These are phyloP conservation scores for Sporothrix curviconia DNA, from an alignment of 2,329 filamentous ascomycete species.

Conservation along the genomic window DNA sequence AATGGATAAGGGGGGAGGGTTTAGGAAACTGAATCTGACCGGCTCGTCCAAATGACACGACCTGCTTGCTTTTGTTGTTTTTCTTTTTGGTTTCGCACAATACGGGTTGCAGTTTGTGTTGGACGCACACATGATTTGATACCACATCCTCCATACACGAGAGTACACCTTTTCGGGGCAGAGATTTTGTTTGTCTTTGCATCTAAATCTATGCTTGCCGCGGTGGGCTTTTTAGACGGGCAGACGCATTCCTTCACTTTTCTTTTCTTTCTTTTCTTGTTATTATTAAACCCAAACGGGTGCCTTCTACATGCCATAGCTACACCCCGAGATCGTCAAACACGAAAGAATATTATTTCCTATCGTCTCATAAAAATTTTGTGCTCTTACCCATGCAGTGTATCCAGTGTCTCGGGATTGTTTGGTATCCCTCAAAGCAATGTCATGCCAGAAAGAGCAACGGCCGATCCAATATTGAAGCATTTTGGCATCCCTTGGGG, in stretches of 20 bases:
- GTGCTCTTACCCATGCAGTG: neutral
- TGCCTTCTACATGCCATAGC: neutral
- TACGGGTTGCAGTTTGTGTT: too few relatives aligned
- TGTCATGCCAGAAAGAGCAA: neutral
- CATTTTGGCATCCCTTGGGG: neutral
- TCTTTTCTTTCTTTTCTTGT: neutral
- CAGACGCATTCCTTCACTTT: neutral
- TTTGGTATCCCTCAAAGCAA: neutral
- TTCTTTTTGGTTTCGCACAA: too few relatives aligned
- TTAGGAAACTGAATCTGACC: too few relatives aligned
- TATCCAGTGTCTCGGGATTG: neutral
- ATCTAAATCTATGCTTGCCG: too few relatives aligned
- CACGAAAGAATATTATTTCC: neutral
- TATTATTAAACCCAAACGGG: neutral
- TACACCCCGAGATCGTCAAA: neutral
- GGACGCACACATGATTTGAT: neutral
- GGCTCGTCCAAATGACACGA: neutral
- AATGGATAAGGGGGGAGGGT: too few relatives aligned
- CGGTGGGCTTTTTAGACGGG: too few relatives aligned
- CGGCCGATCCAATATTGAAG: neutral
- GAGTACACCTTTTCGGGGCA: neutral
- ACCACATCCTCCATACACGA: neutral
- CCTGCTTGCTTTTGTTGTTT: too few relatives aligned
- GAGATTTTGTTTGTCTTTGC: too few relatives aligned
- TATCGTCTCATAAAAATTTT: neutral